Evolutionary conservation across 2,329 filamentous ascomycete genomes (phyloP), one percentile per base, ranked within the genome.

Genomic region (Apiospora rasikravindrae): DNA sequence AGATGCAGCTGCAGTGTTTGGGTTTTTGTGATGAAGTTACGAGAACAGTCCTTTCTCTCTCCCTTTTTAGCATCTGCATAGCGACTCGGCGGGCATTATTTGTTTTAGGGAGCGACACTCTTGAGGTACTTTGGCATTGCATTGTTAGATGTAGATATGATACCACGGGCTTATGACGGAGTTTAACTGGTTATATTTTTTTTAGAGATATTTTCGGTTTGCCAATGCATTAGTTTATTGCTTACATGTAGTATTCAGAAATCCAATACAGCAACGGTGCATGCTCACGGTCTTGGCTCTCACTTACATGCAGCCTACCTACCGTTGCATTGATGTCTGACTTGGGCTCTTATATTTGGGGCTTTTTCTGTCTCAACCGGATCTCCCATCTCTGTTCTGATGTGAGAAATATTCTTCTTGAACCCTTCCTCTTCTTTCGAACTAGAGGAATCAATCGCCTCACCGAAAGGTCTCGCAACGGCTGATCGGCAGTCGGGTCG

Each of bases 121-220:
- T 40, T n/a, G 57, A 64, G 57, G 57, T 64, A 64, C 29, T 64
- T 40, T 37, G 57, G 57, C 19, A 64, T 40, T 37, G 14, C 45
- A 49, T 49, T 49, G 45, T 8, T 49, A 49, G 57, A 40, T 37
- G n/a, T 19, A 14, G 57, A 40, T 37, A 64, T 64, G 57, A 64
- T 64, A 64, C 19, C 33, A 64, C 57, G 33, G 57, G 33, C 33
- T 64, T 64, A 64, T 40, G 57, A 64, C 57, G 57, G 57, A 64
- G 57, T 64, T 64, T 2, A 40, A 40, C 37, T 19, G 57, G 33
- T 64, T 37, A 40, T 37, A 40, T 13, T 40, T 64, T n/a, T 61
- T 61, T 11, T n/a, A n/a, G n/a, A 2, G 16, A 14, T 37, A 37
- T 37, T 37, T 7, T 7, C 33, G 13, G 14, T 57, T 61, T 57